Percentiles rank a stretch among this genome's conserved stretches.
These are phyloP conservation scores for Hypoxylon sp. DNA, from an alignment of 2,329 filamentous ascomycete genomes.

Conservation along the genomic window DNA sequence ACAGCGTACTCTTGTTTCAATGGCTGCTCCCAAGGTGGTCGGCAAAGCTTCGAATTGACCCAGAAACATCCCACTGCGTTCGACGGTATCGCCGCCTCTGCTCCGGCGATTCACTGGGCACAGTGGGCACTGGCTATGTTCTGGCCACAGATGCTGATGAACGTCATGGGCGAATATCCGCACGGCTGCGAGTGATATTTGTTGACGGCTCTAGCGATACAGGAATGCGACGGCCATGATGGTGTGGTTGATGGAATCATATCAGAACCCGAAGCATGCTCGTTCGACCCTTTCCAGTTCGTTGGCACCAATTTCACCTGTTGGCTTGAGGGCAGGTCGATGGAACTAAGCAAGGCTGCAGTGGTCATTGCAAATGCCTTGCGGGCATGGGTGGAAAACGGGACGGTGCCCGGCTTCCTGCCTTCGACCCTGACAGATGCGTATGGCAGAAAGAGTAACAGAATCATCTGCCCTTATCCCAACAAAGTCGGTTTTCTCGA, in stretches of 20 bases:
- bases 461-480: constrained; percentile 25
- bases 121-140: constrained; percentile 25
- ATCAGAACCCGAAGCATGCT: constrained; percentile 53
- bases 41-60: constrained; percentile 65
- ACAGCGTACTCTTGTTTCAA: constrained; percentile 63
- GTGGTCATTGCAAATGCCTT: constrained; percentile 34
- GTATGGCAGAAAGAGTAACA: constrained; percentile 16
- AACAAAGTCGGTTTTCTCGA: constrained; percentile 7
- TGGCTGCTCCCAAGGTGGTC: constrained; percentile 63
- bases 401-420: constrained; percentile 20
- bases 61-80: constrained; percentile 65
- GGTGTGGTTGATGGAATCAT: constrained; percentile 59
- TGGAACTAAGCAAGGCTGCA: constrained; percentile 30
- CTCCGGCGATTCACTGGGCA: constrained; percentile 47
- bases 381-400: constrained; percentile 39
- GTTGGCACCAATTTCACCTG: constrained; percentile 46
- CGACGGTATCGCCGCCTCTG: constrained; percentile 64
- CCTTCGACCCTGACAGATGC: constrained; percentile 11
- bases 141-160: constrained; percentile 41
- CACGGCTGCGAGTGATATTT: constrained; percentile 35
- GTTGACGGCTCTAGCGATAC: constrained; percentile 26
- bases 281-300: constrained; percentile 48
- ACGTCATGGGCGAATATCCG: constrained; percentile 25
- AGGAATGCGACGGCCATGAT: constrained; percentile 58
- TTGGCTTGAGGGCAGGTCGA: constrained; percentile 12